Conservation (phyloP, 805 yeast species). For the Yarrowia divulgata region DNA sequence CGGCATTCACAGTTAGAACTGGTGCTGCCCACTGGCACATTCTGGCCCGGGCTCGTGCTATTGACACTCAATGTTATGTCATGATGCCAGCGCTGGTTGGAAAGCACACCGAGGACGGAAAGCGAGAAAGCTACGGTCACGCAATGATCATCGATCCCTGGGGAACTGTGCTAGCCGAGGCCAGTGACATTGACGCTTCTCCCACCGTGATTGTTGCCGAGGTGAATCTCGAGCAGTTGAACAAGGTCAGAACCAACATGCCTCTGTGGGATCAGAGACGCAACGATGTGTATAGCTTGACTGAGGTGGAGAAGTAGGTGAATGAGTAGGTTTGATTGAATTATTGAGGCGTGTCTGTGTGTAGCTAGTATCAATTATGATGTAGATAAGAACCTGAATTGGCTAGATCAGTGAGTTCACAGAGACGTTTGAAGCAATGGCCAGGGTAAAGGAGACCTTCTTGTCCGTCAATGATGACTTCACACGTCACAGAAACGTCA, state of each 20-base stretch:
- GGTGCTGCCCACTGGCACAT: constrained; percentile 91
- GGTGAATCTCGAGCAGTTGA: constrained; percentile 49
- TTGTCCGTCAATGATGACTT: too few relatives aligned
- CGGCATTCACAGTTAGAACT: constrained; percentile 91
- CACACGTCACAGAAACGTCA: too few relatives aligned
- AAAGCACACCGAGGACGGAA: constrained; percentile 62
- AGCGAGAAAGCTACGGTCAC: constrained; percentile 84
- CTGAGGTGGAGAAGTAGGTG: not conserved
- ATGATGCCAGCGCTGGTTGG: constrained; percentile 92
- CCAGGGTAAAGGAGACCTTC: too few relatives aligned
- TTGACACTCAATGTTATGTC: constrained; percentile 86
- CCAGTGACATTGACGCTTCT: constrained; percentile 66
- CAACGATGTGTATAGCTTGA: constrained; percentile 13
- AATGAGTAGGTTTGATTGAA: too few relatives aligned
- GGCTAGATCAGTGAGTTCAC: too few relatives aligned
- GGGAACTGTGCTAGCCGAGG: constrained; percentile 76
- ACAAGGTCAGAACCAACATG: constrained; percentile 29
- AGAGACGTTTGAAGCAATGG: too few relatives aligned
- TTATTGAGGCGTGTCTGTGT: too few relatives aligned
- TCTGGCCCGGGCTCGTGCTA: constrained; percentile 82
- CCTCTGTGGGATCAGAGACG: constrained; percentile 40
- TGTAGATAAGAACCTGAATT: too few relatives aligned
- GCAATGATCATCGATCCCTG: constrained; percentile 89
- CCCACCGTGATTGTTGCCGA: constrained; percentile 69
- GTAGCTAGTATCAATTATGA: too few relatives aligned